A percentile compares a stretch with the other conserved stretches of the same genome.
phyloP scores from a whole-genome alignment of 805 yeast species.

The Yamadazyma philogaea region DNA sequence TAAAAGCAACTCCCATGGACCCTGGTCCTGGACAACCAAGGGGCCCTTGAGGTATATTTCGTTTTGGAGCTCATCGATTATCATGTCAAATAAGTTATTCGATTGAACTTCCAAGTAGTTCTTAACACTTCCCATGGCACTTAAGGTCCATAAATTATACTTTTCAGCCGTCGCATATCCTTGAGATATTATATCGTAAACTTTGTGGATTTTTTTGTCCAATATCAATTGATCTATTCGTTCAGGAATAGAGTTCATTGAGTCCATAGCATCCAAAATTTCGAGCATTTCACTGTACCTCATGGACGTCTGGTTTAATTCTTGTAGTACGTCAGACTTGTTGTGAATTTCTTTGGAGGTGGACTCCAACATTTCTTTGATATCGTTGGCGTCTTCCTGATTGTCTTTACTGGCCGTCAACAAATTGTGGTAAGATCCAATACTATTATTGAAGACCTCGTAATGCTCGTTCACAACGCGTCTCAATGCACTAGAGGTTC shows the following conservation, averaged over 20 bases:
- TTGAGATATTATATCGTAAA: slow-evolving; percentile 51
- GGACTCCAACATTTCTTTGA: slow-evolving; percentile 47
- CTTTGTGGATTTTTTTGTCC: slow-evolving; percentile 66
- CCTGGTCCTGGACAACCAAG: slow-evolving; percentile 9
- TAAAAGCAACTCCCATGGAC: slow-evolving; percentile 20
- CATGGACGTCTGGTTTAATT: slow-evolving; percentile 60
- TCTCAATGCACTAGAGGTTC: slow-evolving; percentile 57
- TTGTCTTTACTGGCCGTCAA: slow-evolving; percentile 62
- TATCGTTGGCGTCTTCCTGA: slow-evolving; percentile 50
- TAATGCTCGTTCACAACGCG: slow-evolving; percentile 76
- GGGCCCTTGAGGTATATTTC: slow-evolving; percentile 49
- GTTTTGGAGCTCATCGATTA: slow-evolving; percentile 72
- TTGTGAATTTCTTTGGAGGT: slow-evolving; percentile 51
- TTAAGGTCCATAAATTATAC: slow-evolving; percentile 55
- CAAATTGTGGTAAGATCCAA: slow-evolving; percentile 78
- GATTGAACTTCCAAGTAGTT: slow-evolving; percentile 54
- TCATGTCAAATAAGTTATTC: slow-evolving; percentile 60
- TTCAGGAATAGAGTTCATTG: slow-evolving; percentile 55
- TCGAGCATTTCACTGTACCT: slow-evolving; percentile 68
- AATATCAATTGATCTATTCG: slow-evolving; percentile 63
- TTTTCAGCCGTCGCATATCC: slow-evolving; percentile 45
- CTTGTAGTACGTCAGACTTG: slow-evolving; percentile 56
- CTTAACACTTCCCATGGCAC: slow-evolving; percentile 50
- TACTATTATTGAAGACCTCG: slow-evolving; percentile 79
- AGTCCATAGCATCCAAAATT: slow-evolving; percentile 63